A percentile compares a stretch with the other conserved stretches of the same genome.
Conservation (phyloP, 371 early-diverging fungal genomes). For the Lichtheimia corymbifera region DNA sequence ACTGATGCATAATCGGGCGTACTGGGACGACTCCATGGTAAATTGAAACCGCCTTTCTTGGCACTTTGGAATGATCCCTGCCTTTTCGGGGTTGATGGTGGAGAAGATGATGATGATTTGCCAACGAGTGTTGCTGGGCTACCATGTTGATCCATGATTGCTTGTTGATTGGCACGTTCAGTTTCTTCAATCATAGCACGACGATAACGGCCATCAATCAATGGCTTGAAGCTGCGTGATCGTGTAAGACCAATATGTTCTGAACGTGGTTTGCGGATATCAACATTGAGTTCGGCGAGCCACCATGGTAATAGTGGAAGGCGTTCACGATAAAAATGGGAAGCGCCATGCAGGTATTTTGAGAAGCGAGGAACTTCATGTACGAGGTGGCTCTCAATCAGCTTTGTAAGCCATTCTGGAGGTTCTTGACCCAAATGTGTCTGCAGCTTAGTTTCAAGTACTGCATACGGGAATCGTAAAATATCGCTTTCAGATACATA, state of each 20-base stretch:
- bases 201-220: constrained; percentile 38
- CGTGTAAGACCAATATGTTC: constrained; percentile 30
- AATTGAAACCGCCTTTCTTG: too few relatives aligned
- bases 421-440: constrained; percentile 85
- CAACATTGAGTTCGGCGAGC: constrained; percentile 49
- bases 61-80: background rate
- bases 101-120: background rate
- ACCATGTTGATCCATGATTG: constrained; percentile 12
- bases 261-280: constrained; percentile 42
- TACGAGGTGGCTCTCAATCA: constrained; percentile 85
- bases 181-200: constrained; percentile 33
- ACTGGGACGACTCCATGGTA: too few relatives aligned
- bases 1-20: too few relatives aligned
- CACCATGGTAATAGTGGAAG: constrained; percentile 28
- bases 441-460: constrained; percentile 63
- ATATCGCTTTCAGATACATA: constrained; percentile 69
- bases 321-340: constrained; percentile 26
- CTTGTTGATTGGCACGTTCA: constrained; percentile 25
- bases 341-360: constrained; percentile 96
- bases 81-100: background rate
- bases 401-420: constrained; percentile 90
- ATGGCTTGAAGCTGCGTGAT: constrained; percentile 34
- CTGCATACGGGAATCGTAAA: constrained; percentile 34
- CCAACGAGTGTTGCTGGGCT: background rate
- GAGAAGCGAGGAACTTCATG: constrained; percentile 97